phyloP scores from a whole-genome alignment of 2,329 filamentous ascomycete species.

The Beauveria sp. region DNA sequence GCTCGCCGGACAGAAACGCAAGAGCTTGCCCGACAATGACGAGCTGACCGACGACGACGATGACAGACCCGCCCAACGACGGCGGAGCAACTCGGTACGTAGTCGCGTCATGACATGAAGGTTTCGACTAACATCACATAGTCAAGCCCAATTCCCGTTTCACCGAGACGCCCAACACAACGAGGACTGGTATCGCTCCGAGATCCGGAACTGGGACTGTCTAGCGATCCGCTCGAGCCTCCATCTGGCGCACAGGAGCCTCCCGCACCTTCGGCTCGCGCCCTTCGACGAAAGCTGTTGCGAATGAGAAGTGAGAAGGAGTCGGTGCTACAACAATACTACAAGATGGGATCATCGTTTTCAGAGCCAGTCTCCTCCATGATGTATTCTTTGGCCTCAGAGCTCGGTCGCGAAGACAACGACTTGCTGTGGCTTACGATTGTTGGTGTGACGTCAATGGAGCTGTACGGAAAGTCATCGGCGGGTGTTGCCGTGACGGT shows the following conservation, averaged over 20 bases:
- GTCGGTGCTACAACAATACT: constrained; percentile 69
- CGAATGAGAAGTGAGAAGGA: constrained; percentile 73
- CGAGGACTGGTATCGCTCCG: constrained; percentile 51
- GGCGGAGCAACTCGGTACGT: constrained; percentile 80
- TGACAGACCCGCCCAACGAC: constrained; percentile 67
- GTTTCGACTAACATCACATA: constrained; percentile 21
- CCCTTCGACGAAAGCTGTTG: constrained; percentile 64
- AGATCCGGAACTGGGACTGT: constrained; percentile 37
- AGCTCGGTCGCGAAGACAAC: constrained; percentile 93
- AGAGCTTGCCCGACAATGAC: constrained; percentile 69
- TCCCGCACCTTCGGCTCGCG: constrained; percentile 60
- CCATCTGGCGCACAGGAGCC: constrained; percentile 52
- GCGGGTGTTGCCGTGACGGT: constrained; percentile 63
- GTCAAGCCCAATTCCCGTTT: constrained; percentile 59
- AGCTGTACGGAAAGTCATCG: constrained; percentile 80
- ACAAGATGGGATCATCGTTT: constrained; percentile 79
- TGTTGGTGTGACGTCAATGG: constrained; percentile 88
- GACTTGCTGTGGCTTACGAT: constrained; percentile 92
- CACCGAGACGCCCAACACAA: constrained; percentile 52
- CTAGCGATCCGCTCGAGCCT: constrained; percentile 42
- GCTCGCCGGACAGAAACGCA: constrained; percentile 60
- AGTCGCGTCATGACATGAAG: neutral
- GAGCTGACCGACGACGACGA: constrained; percentile 62
- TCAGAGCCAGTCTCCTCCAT: constrained; percentile 92
- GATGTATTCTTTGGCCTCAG: constrained; percentile 88